These are phyloP conservation scores for Globisporangium alternatum DNA, from an alignment of 352 stramenopile species.

Conservation along the genomic window DNA sequence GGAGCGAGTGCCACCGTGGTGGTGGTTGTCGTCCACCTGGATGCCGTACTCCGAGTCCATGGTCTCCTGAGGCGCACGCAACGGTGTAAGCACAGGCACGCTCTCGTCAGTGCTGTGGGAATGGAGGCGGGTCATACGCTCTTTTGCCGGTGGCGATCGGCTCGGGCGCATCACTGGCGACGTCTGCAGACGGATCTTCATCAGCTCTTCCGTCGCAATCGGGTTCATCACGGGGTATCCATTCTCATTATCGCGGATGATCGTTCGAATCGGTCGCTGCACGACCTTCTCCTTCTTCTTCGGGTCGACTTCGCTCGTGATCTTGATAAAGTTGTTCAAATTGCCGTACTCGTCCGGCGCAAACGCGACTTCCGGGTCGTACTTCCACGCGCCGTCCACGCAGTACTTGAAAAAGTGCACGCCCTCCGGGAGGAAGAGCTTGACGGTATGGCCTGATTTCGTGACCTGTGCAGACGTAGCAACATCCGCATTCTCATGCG, in stretches of 20 bases:
- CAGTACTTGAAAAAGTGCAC: conserved; percentile 81
- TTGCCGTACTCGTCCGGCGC: conserved; percentile 84
- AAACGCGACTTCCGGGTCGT: conserved; percentile 81
- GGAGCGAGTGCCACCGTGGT: conserved; percentile 24
- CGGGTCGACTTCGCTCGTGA: conserved; percentile 29
- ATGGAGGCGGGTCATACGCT: neutral
- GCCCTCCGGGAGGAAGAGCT: conserved; percentile 61
- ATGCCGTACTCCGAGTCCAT: conserved; percentile 73
- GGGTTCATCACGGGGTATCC: conserved; percentile 76
- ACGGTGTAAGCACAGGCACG: conserved; percentile 25
- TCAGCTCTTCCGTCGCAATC: conserved; percentile 51
- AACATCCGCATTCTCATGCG: neutral
- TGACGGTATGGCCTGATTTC: conserved; percentile 27
- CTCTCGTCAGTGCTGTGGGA: conserved; percentile 11
- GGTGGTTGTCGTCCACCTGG: conserved; percentile 33
- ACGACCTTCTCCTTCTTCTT: conserved; percentile 42
- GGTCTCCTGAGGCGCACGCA: conserved; percentile 49
- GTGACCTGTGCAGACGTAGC: neutral
- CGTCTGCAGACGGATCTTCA: conserved; percentile 56
- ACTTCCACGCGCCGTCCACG: conserved; percentile 78
- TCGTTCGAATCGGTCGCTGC: conserved; percentile 62
- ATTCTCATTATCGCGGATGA: conserved; percentile 53
- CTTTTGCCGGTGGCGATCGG: conserved; percentile 25
- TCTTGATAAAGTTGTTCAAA: conserved; percentile 85
- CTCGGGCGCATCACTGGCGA: conserved; percentile 31